These are phyloP conservation scores for Meyerozyma athensensis DNA, from an alignment of 1,139 yeast genomes.

Conservation along the genomic window DNA sequence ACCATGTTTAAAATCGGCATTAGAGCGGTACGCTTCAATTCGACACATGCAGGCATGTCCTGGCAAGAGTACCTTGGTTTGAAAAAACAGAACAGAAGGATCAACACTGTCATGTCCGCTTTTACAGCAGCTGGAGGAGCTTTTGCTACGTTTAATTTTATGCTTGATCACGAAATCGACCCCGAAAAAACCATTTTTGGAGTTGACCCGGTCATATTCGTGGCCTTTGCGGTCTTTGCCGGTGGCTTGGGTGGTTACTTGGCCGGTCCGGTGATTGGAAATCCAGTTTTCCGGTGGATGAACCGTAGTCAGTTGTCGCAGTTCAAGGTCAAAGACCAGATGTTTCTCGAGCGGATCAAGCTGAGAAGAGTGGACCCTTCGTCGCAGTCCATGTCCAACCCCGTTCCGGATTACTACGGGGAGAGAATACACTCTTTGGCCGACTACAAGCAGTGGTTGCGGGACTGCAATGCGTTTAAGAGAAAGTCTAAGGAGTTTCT, in stretches of 20 bases:
- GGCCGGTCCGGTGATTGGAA: conserved; percentile 81
- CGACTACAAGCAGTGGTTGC: conserved; percentile 90
- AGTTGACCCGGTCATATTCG: conserved; percentile 77
- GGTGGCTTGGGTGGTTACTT: conserved; percentile 79
- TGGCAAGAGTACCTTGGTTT: conserved; percentile 81
- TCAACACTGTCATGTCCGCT: conserved; percentile 64
- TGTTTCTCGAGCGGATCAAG: conserved; percentile 68
- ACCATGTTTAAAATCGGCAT: conserved; percentile 4
- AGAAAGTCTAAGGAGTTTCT: conserved; percentile 81
- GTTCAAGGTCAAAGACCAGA: conserved; percentile 60
- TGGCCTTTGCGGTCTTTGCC: conserved; percentile 59
- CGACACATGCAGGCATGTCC: conserved; percentile 27
- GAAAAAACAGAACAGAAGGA: conserved; percentile 68
- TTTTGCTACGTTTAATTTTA: conserved; percentile 65
- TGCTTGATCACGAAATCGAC: conserved; percentile 74
- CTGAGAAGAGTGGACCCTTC: conserved; percentile 87
- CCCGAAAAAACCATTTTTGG: conserved; percentile 81
- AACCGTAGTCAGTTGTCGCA: conserved; percentile 43
- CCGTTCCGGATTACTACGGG: conserved; percentile 97
- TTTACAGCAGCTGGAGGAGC: conserved; percentile 68
- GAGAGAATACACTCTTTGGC: conserved; percentile 85
- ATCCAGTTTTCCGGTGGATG: conserved; percentile 54
- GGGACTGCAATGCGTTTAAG: conserved; percentile 89
- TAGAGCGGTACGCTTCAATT: conserved; percentile 19
- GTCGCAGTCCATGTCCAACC: conserved; percentile 88